Base-by-base conservation (phyloP, 345 rosid species). In the Acer campestre region DNA sequence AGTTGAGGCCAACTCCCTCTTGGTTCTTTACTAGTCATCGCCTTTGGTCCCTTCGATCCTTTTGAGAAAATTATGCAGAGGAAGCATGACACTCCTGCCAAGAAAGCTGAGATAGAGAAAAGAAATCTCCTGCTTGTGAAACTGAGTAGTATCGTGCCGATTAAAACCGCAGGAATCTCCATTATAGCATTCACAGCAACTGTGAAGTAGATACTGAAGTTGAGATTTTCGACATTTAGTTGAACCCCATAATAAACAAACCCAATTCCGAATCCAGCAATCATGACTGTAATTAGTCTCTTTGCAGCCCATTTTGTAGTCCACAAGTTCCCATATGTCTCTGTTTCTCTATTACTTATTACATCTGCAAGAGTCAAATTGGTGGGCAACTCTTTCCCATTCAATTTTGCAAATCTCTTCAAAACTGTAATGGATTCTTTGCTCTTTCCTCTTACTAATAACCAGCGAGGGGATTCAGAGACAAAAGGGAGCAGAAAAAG, bases 391-490 rank as follows among this genome's bases (percentile, higher is more conserved):
- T 79, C 81, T 76, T 82, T 89, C 10, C 94, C 88, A 6, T 93
- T 93, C 10, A 76, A 78, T 73, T 80, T 62, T 0, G 93, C 91
- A 23, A 84, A 89, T 56, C 70, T 79, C 35, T 80, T 82, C 76
- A 92, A 73, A 4, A 88, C 82, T n/a, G 78, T 79, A 27, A 92
- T 79, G 0, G 93, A 92, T 82, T 93, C 98, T 68, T 78, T 81
- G 40, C 67, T 77, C 18, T 86, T 78, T 35, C 93, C 94, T 64
- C 82, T 82, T 10, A 86, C 80, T 0, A 86, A 85, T 53, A 92
- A 88, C 98, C 97, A 94, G 2, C 98, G 92, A 6, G 98, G 94
- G 0, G 98, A 94, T 70, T 94, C 97, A 0, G 90, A 87, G 4
- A 87, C 81, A 0, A 89, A 88, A 3, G 91, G 92, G 29, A 88